Conservation (phyloP, 2,329 filamentous ascomycete species). For the Aaosphaeria arxii region DNA sequence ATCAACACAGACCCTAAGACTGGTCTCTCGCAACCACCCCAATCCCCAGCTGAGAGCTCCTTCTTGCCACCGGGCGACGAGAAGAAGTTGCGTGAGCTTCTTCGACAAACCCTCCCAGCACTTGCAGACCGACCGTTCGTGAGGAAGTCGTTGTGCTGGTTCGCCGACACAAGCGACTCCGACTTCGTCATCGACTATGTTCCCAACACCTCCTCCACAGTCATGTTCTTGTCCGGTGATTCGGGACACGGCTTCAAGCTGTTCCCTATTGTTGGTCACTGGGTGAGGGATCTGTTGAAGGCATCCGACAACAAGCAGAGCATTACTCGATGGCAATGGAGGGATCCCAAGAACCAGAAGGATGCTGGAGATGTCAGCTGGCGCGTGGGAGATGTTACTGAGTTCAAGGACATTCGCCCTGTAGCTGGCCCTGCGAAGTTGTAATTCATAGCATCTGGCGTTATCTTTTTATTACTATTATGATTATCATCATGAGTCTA, state of each 20-base stretch:
- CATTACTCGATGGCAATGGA: not conserved
- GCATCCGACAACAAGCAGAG: conserved; percentile 29
- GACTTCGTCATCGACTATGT: conserved; percentile 61
- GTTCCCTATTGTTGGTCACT: conserved; percentile 57
- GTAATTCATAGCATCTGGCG: conserved; percentile 18
- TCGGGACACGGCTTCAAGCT: conserved; percentile 64
- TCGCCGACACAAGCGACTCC: conserved; percentile 59
- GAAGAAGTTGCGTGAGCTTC: conserved; percentile 48
- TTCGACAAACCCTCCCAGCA: conserved; percentile 52
- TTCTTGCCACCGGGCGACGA: conserved; percentile 57
- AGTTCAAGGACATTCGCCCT: not conserved
- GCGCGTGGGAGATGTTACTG: not conserved
- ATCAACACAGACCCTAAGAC: conserved; percentile 47
- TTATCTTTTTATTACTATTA: too few species aligned
- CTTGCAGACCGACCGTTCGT: conserved; percentile 57
- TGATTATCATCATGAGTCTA: too few species aligned
- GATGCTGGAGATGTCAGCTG: not conserved
- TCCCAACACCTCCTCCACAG: conserved; percentile 44
- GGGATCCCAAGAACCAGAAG: not conserved
- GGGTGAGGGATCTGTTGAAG: conserved; percentile 49
- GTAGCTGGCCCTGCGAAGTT: not conserved
- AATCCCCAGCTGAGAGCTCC: conserved; percentile 17
- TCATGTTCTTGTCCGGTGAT: conserved; percentile 56
- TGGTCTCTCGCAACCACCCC: conserved; percentile 43
- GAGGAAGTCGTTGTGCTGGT: conserved; percentile 60